A percentile compares a stretch with the other conserved stretches of the same genome.
Evolutionary conservation across 805 yeast species (phyloP).

Genomic region (Candida caryicola): DNA sequence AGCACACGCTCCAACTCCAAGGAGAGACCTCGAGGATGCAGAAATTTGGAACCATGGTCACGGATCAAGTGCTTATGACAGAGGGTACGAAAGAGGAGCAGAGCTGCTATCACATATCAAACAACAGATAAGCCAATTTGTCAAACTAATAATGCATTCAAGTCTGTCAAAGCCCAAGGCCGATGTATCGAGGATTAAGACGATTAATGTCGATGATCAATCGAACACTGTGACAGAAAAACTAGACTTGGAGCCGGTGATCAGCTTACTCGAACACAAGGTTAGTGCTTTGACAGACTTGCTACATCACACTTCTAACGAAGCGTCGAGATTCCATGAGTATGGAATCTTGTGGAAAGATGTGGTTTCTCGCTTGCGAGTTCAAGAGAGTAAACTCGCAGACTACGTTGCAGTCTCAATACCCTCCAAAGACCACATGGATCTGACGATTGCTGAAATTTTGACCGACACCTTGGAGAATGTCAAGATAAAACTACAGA

Average conservation of each 20-base stretch:
- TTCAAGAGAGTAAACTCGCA: conserved; percentile 26
- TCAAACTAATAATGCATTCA: conserved; percentile 5
- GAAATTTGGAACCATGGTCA: conserved; percentile 18
- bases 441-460: conserved; percentile 4
- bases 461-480: conserved; percentile 6
- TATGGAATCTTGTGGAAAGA: conserved; percentile 30
- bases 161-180: not conserved
- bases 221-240: conserved; percentile 33
- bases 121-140: conserved; percentile 5
- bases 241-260: conserved; percentile 33
- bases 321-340: conserved; percentile 28
- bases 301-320: conserved; percentile 20
- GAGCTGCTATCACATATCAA: conserved; percentile 21
- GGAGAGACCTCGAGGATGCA: conserved; percentile 1
- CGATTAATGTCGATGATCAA: conserved; percentile 25
- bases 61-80: conserved; percentile 29
- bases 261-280: conserved; percentile 27
- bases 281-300: conserved; percentile 27
- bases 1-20: not conserved
- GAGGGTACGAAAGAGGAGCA: conserved; percentile 35
- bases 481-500: conserved; percentile 1
- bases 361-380: conserved; percentile 15
- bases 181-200: not conserved
- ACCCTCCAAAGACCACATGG: conserved; percentile 5
- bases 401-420: conserved; percentile 12